Evolutionary conservation across 768 basidiomycete genomes (phyloP), one percentile per base, ranked within the genome.

Genomic region (Suillus variegatus): DNA sequence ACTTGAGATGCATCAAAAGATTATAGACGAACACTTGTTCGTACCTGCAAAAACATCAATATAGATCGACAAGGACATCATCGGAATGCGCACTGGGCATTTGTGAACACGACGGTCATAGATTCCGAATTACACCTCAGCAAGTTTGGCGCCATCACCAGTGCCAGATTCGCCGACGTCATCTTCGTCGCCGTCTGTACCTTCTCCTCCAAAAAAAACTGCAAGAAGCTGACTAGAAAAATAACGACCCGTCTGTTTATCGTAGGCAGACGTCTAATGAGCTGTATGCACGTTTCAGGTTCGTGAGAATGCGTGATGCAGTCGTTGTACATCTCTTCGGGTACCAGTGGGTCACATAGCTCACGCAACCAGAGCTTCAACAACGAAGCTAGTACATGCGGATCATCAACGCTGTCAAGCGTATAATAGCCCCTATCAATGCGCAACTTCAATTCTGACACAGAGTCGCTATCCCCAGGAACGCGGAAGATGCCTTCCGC

Each of bases 291-390:
- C 6, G 87, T 86, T 13, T 84, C 79, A 0, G 91, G 85, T 49
- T 92, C 86, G 47, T 85, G 81, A 4, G 93, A 84, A 62, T 82
- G 83, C 43, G 84, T 83, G 62, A 97, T 86, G 70, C 94, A 95
- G 70, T 94, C 92, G 72, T 97, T 94, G 82, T 97, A 98, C 81
- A 94, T 80, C 76, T 94, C 91, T 66, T 92, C 87, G 8, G 96
- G 96, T 16, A 98, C 86, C 52, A 97, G 84, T n/a, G 96, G 96
- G 67, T 95, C 93, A 69, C 90, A 86, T 28, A 98, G 85, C 75
- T 98, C 96, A 54, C 96, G 86, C 22, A 97, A 81, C 95, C 95
- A 98, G 8, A 96, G 84, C 79, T 98, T 97, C 78, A 97, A 84
- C 47, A 97, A 81, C 3, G 94, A 94, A 9, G 94, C 93, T 3